phyloP scores from a whole-genome alignment of 176 grass and related monocot species.

The Aegilops sharonensis region DNA sequence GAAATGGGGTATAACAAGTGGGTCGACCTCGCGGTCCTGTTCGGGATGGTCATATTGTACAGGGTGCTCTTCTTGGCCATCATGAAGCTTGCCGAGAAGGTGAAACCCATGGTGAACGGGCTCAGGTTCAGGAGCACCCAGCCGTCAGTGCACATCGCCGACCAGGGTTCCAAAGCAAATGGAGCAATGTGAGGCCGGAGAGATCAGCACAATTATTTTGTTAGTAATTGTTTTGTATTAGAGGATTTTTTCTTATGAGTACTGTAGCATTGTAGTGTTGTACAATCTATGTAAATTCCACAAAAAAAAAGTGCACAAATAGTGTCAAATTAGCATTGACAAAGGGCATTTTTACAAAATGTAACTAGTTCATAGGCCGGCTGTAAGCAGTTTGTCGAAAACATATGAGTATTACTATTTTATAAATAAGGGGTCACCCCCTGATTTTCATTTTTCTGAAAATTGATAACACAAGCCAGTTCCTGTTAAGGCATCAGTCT shows the following conservation, averaged over 20 bases:
- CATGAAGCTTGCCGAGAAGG: conserved; percentile 64
- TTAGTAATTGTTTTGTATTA: not conserved
- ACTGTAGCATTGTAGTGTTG: not conserved
- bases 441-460: no score
- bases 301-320: not conserved
- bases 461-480: no score
- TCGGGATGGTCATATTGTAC: conserved; percentile 73
- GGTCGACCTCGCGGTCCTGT: conserved; percentile 62
- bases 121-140: conserved; percentile 30
- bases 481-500: no score
- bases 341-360: not conserved
- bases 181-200: not conserved
- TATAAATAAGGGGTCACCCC: no score
- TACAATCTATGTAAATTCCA: not conserved
- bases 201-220: not conserved
- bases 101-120: conserved; percentile 60
- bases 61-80: conserved; percentile 63
- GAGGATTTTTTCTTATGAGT: not conserved
- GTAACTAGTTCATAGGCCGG: not conserved
- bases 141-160: conserved; percentile 12
- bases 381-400: not conserved
- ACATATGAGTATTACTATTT: not conserved
- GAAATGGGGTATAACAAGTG: conserved; percentile 75
- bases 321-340: not conserved
- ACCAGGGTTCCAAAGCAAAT: not conserved